Percentiles rank a stretch among this genome's conserved stretches.
These are phyloP conservation scores for Symbiodinium pilosum DNA, from an alignment of 73 alveolate genomes.

Conservation along the genomic window DNA sequence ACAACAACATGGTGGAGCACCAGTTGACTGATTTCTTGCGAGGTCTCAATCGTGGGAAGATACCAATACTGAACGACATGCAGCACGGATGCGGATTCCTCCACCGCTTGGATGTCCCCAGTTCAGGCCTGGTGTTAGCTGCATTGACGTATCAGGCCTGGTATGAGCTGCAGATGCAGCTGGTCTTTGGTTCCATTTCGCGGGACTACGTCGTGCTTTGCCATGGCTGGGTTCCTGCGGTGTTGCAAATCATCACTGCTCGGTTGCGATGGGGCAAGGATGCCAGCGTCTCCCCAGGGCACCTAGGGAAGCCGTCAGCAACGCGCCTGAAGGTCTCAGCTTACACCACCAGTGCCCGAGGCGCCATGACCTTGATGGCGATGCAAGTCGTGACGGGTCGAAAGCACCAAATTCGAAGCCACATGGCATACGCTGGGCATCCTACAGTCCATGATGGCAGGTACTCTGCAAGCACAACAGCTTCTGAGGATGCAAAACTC, in stretches of 20 bases:
- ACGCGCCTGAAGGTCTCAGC: conserved; percentile 40
- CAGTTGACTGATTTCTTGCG: conserved; percentile 49
- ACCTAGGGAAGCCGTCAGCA: conserved; percentile 32
- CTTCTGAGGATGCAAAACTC: background rate
- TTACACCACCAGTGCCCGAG: background rate
- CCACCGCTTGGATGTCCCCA: conserved; percentile 3
- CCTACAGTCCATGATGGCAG: conserved; percentile 45
- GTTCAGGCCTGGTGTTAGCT: background rate
- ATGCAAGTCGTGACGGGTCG: conserved; percentile 77
- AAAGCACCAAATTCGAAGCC: conserved; percentile 87
- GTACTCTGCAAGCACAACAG: background rate
- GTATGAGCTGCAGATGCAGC: conserved; percentile 83
- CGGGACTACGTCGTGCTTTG: conserved; percentile 36
- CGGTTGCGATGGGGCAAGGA: background rate
- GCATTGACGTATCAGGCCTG: conserved; percentile 46
- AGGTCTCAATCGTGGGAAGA: conserved; percentile 7
- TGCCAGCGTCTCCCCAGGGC: background rate
- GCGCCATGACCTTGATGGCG: conserved; percentile 36
- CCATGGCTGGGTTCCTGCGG: background rate
- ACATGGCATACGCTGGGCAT: conserved; percentile 50
- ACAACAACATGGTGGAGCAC: conserved; percentile 19
- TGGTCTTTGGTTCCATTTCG: conserved; percentile 50
- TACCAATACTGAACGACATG: conserved; percentile 26
- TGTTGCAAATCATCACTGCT: background rate
- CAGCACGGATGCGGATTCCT: conserved; percentile 69